Conservation (phyloP, 1,139 yeast species). For the Pichia norvegensis region DNA sequence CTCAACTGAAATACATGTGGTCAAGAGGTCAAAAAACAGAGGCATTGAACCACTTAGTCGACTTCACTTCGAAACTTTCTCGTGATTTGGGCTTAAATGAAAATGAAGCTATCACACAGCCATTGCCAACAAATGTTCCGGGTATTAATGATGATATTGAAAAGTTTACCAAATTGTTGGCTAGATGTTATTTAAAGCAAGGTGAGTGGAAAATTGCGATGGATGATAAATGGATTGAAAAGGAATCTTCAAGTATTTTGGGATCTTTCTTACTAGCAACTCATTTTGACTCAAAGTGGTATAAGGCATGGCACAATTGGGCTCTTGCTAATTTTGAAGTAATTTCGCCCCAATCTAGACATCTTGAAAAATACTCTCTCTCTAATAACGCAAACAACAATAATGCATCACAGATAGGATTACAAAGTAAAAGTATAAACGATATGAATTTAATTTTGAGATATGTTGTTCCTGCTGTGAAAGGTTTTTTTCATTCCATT, state of each 20-base stretch:
- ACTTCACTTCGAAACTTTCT: slow-evolving; percentile 86
- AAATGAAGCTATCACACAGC: slow-evolving; percentile 79
- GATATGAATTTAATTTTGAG: slow-evolving; percentile 41
- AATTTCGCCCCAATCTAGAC: slow-evolving; percentile 47
- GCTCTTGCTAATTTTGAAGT: slow-evolving; percentile 96
- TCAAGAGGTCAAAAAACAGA: slow-evolving; percentile 85
- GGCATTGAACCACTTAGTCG: slow-evolving; percentile 78
- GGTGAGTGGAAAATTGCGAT: slow-evolving; percentile 96
- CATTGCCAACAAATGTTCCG: slow-evolving; percentile 70
- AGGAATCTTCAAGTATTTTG: slow-evolving; percentile 70
- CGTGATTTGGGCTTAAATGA: slow-evolving; percentile 75
- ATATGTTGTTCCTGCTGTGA: slow-evolving; percentile 90
- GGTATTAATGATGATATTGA: slow-evolving; percentile 71
- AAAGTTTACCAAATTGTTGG: slow-evolving; percentile 78
- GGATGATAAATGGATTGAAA: slow-evolving; percentile 68
- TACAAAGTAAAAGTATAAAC: slow-evolving; percentile 16
- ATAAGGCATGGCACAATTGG: slow-evolving; percentile 99
- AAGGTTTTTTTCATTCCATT: slow-evolving; percentile 92
- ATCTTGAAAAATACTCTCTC: slow-evolving; percentile 15
- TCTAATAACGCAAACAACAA: neutral
- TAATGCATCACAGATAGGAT: neutral
- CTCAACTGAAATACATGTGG: slow-evolving; percentile 96
- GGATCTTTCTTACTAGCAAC: slow-evolving; percentile 93
- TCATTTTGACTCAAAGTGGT: slow-evolving; percentile 88
- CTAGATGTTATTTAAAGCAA: slow-evolving; percentile 92